Base-by-base conservation (phyloP, 1,139 yeast species). In the Yamadazyma triangularis region DNA sequence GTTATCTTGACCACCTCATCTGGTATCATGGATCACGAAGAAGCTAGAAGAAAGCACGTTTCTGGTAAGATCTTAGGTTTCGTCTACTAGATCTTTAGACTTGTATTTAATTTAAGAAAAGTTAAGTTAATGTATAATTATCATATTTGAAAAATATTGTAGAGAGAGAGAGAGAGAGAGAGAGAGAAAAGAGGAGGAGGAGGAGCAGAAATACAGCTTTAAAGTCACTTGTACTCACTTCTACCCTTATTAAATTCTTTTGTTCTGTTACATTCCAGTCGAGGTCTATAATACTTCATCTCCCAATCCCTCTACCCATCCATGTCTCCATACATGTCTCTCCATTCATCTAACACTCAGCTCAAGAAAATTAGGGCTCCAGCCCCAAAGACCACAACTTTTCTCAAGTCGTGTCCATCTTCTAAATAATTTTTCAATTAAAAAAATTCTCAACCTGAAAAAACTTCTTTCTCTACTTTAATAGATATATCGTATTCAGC, bases 21-120 rank as follows among this genome's bases (percentile, higher is more conserved):
- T 54, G 97, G 97, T 70, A 89, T 89, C 54, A 87, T 89, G 95
- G 96, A 88, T 76, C 96, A 89, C 75, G 96, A 89, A 75, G 96
- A 89, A 75, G 97, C 96, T 53, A 87, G 95, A 79, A 83, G 96
- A 80, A 89, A 88, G 83, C 96, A 89, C 70, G 96, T 88, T 53
- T 86, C 96, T 50, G 96, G 96, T 65, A 88, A 88, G 74, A 80
- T 88, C 59, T 77, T 88, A 59, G 96, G 96, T 58, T 88, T 83
- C 67, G 95, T 88, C 48, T 88, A 88, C 76, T 86, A 79, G 35
- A 29, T 21, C n/a, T 21, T 21, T 11, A 11, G 12, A 21, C 12
- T 21, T 10, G n/a, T 21, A 10, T 10, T 11, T 21, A 9, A 21
- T 21, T 7, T 8, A 8, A 10, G 8, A 8, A 10, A 19, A 19